Evolutionary conservation across 2,329 filamentous ascomycete species (phyloP).

Genomic region (Ophiostoma ulmi): DNA sequence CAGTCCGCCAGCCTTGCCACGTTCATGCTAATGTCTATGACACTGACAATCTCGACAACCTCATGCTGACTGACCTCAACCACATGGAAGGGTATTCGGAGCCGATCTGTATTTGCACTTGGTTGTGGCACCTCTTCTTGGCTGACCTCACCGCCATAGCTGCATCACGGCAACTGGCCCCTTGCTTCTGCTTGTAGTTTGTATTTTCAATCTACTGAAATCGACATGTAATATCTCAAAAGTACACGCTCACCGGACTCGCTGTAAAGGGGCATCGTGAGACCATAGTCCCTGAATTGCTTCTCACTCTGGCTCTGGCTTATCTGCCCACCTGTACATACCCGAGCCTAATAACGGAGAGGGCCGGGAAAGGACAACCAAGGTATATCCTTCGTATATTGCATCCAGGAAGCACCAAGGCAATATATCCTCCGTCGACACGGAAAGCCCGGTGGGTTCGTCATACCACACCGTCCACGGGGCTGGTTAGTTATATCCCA

Average conservation of each 20-base stretch:
- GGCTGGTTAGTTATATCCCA: background rate
- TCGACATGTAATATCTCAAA: background rate
- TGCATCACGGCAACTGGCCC: background rate
- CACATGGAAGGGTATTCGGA: too few relatives aligned
- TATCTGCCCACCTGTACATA: slow-evolving; percentile 13
- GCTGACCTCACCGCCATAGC: background rate
- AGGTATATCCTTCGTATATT: background rate
- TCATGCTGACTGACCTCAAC: background rate
- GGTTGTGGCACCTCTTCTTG: background rate
- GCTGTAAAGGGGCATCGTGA: slow-evolving; percentile 2
- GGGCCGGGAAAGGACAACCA: background rate
- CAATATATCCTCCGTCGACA: slow-evolving; percentile 5
- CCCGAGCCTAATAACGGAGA: slow-evolving; percentile 13
- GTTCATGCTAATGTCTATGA: background rate
- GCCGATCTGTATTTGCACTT: background rate
- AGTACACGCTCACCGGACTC: background rate
- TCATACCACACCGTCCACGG: slow-evolving; percentile 12
- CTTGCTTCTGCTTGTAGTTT: background rate
- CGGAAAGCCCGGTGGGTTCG: slow-evolving; percentile 10
- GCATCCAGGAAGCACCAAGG: background rate
- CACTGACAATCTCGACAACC: too few relatives aligned
- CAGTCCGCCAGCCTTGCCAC: background rate
- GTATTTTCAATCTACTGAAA: background rate
- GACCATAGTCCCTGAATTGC: background rate
- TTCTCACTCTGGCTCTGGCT: background rate